Base-by-base conservation (phyloP, 2,329 filamentous ascomycete species). In the Diaporthe nobilis region DNA sequence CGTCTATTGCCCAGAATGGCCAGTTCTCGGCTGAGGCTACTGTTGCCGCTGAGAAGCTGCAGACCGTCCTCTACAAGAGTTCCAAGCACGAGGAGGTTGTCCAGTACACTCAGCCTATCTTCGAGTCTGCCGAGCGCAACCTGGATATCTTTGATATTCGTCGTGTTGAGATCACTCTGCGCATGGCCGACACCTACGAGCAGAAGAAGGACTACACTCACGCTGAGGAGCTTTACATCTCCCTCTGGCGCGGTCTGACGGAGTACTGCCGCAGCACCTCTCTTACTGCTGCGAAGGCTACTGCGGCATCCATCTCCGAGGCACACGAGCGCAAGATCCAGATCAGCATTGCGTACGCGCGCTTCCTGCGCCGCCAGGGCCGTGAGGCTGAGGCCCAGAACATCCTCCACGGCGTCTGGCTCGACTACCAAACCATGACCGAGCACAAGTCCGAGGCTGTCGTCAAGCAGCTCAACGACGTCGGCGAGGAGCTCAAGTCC, bases 151-250 rank as follows among this genome's bases (percentile, higher is more conserved):
- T 77, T 15, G 76, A 77, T 47, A 75, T 77, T 20, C 76, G 76
- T 53, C 76, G 73, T 49, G 76, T 77, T 42, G 76, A 77, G 63
- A 73, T 73, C 17, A 77, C 76, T 44, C 76, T 77, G 37, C 70
- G 73, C 31, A 77, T 77, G 76, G 76, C 76, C 4, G 73, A 75
- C 22, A 77, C 76, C 47, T 77, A 75, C 28, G 76, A 77, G 73
- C 75, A 75, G 73, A 77, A 76, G 77, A 77, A 77, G 51, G 75
- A 80, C 47, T 73, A 72, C 28, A 71, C 76, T 28, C 75, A 74
- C 34, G 77, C 78, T 37, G 79, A 80, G 71, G 78, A 80, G 73
- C 73, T 78, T 20, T 80, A 78, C 71, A 76, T 80, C 60, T 77
- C 76, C 22, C 72, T 79, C n/a, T 80, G 79, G 79, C 76, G 77